Evolutionary conservation across 2,329 filamentous ascomycete genomes (phyloP).

Genomic region (Pseudonectria foliicola): DNA sequence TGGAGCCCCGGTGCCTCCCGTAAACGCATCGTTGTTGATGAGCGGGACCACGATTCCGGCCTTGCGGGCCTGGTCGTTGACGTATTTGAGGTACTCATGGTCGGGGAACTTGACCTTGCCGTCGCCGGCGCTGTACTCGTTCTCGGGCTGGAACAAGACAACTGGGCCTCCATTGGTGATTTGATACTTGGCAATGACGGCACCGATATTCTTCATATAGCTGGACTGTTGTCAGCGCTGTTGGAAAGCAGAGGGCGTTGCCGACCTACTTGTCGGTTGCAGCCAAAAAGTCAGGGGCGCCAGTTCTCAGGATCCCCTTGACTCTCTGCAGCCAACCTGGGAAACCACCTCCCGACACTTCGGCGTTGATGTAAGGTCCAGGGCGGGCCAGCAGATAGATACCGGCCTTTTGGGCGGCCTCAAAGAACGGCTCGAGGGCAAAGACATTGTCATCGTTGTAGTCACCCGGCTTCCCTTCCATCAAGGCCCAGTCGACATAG

Average conservation of each 20-base stretch:
- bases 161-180: conserved; percentile 79
- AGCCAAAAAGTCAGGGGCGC: conserved; percentile 52
- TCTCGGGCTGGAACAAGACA: conserved; percentile 74
- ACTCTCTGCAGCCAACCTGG: conserved; percentile 71
- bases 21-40: conserved; percentile 65
- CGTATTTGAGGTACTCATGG: conserved; percentile 60
- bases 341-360: conserved; percentile 69
- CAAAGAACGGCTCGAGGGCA: conserved; percentile 66
- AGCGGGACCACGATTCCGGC: conserved; percentile 68
- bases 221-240: background rate
- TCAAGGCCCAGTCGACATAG: conserved; percentile 70
- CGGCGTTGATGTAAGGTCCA: conserved; percentile 73
- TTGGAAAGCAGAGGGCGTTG: rapidly evolving
- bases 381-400: conserved; percentile 69
- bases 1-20: conserved; percentile 55
- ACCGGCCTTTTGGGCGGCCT: conserved; percentile 64
- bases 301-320: conserved; percentile 57
- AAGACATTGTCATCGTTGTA: conserved; percentile 68
- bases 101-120: conserved; percentile 51
- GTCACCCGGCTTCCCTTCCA: conserved; percentile 65
- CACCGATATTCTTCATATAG: conserved; percentile 52
- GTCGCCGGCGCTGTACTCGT: conserved; percentile 60
- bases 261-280: conserved; percentile 56
- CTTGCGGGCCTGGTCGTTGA: conserved; percentile 59
- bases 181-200: conserved; percentile 64